Base-by-base conservation (phyloP, 2,329 filamentous ascomycete genomes). In the Penicillium sp. region DNA sequence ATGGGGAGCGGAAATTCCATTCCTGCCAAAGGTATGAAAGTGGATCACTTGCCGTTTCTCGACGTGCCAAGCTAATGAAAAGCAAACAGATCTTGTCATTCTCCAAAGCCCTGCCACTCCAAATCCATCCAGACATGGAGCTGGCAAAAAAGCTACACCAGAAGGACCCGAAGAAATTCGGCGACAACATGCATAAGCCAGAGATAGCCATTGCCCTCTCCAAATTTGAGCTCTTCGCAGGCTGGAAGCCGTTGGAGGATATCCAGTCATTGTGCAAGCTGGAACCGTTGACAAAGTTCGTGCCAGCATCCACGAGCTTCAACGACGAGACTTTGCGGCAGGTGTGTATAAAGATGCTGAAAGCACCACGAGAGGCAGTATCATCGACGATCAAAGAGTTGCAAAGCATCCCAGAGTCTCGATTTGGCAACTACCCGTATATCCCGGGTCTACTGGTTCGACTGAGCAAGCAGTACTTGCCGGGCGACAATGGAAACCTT, bases 141-240 rank as follows among this genome's bases (percentile, higher is more conserved):
- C 80, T 91, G 1, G 82, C 89, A 0, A 73, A 79, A 8, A 79
- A 85, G 63, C 79, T 91, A 2, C 87, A 91, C 73, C 69, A 80
- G 51, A 70, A 84, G 60, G 79, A 90, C 51, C 87, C 88, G 0
- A 72, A 83, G 2, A 81, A 84, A 54, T 92, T 89, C 69, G 83
- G 82, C 1, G 88, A 92, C 61, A 75, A 82, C 2, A 92, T 92
- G 69, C 88, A 92, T 77, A 92, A 92, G 73, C 89, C 89, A 1
- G 89, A 92, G 68, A 92, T 92, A 51, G 88, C 89, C 1, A 77
- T 92, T 1, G 88, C 89, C 0, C 74, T 92, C 1, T 80, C 82
- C 12, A 82, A 85, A 22, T 92, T 92, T 64, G 88, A 92, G 69
- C 85, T 88, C 0, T 92, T 92, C 63, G 86, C 85, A 9, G 89